Evolutionary conservation across 2,329 filamentous ascomycete species (phyloP), one percentile per base, ranked within the genome.

Genomic region (Colletotrichum incanum): DNA sequence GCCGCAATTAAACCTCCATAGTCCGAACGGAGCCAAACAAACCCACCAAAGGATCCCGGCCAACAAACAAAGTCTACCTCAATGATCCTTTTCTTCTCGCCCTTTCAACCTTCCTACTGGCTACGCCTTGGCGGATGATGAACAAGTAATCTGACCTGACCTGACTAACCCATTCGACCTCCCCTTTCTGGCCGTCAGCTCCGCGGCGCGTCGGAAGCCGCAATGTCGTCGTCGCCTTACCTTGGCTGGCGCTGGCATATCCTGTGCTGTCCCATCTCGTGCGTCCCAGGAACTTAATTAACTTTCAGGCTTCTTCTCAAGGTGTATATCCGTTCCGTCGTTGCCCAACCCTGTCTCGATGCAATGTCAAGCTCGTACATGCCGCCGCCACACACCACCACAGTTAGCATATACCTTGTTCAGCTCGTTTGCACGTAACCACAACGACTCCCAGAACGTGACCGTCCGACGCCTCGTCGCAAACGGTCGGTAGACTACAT

Each of bases 391-490:
- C 58, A 34, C 26, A 31, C 49, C 49, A 23, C 49, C 26, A 55
- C 52, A 23, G n/a, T 62, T 50, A n/a, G n/a, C 20, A 16, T 49
- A 12, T 37, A n/a, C n/a, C n/a, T 14, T 49, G 20, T 49, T 20
- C 41, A 49, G 43, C 28, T 37, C 31, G 59, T 16, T 26, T 50
- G 31, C n/a, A 18, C 34, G 45, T 63, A 26, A 39, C 34, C 9
- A 39, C n/a, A 34, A 47, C 41, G 28, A n/a, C 47, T 18, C 23
- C n/a, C 16, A 6, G 5, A 61, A 31, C 63, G 68, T 61, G 56
- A 62, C 50, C 43, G 49, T 49, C 56, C 34, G 50, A 61, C 54
- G 68, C 63, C 64, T 71, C 31, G 56, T 67, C 31, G 68, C 68
- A 71, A 71, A 71, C 68, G 49, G 63, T 71, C 31, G 49, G 41